A percentile compares a stretch with the other conserved stretches of the same genome.
These are phyloP conservation scores for Trichoderma sp. DNA, from an alignment of 2,329 filamentous ascomycete species.

Conservation along the genomic window DNA sequence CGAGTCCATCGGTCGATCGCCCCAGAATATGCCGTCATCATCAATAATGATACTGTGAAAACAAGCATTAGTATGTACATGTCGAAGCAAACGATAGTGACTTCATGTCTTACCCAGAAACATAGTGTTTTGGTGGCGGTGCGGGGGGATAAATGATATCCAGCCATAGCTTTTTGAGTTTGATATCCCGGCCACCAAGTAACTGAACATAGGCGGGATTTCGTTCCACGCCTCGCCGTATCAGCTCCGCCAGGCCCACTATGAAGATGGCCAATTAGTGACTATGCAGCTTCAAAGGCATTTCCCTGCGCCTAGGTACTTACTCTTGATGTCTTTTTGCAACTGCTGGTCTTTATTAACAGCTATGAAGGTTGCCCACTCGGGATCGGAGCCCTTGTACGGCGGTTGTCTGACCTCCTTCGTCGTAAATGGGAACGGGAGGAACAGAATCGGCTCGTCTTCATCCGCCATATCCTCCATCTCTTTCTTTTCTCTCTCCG, in stretches of 20 bases:
- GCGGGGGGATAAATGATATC: constrained; percentile 58
- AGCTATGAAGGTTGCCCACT: constrained; percentile 60
- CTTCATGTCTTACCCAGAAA: constrained; percentile 52
- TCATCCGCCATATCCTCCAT: constrained; percentile 43
- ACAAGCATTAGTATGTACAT: constrained; percentile 25
- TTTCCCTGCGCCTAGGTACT: constrained; percentile 22
- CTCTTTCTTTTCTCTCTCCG: constrained; percentile 44
- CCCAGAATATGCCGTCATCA: constrained; percentile 49
- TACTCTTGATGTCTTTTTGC: constrained; percentile 48
- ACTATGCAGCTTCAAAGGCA: background rate
- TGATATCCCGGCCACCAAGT: constrained; percentile 48
- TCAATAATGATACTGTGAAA: constrained; percentile 47
- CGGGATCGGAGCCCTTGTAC: constrained; percentile 58
- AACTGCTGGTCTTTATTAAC: constrained; percentile 54
- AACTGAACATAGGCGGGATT: constrained; percentile 42
- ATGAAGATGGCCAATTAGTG: constrained; percentile 21
- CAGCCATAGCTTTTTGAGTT: constrained; percentile 55
- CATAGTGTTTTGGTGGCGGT: constrained; percentile 59
- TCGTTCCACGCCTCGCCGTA: constrained; percentile 39
- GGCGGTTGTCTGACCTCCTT: constrained; percentile 47
- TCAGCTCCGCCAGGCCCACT: constrained; percentile 36
- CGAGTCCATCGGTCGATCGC: constrained; percentile 49
- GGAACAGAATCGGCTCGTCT: constrained; percentile 49
- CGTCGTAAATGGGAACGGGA: constrained; percentile 61
- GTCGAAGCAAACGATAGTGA: too few species aligned